Conservation (phyloP, 2,329 filamentous ascomycete species). For the Paecilomyces fulvus region DNA sequence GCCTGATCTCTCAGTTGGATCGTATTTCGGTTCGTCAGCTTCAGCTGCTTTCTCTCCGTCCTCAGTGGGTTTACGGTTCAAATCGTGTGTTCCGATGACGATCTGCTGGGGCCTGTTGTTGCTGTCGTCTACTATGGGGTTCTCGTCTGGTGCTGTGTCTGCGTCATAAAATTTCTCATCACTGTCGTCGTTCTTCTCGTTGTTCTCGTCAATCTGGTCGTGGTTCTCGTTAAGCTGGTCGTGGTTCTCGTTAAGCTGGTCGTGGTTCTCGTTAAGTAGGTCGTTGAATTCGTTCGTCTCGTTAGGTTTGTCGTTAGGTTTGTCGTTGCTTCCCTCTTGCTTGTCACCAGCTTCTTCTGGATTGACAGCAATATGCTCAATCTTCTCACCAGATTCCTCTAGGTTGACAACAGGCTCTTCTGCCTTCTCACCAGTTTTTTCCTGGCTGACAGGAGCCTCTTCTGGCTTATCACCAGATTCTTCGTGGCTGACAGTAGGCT, state of each 20-base stretch:
- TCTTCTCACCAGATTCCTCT: background rate
- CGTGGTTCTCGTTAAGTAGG: background rate
- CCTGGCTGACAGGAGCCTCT: conserved; percentile 1
- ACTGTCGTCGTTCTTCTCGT: background rate
- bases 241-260: background rate
- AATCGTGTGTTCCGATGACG: conserved; percentile 3
- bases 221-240: background rate
- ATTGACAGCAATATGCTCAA: background rate
- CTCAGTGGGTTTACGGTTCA: conserved; percentile 4
- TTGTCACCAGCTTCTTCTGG: background rate
- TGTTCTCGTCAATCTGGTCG: background rate
- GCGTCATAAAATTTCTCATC: background rate
- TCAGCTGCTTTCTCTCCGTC: background rate
- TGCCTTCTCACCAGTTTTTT: background rate
- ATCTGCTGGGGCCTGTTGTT: conserved; percentile 1
- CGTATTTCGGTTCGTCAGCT: conserved; percentile 1
- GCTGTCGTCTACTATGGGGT: conserved; percentile 1
- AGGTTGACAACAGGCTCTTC: background rate
- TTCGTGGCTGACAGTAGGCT: background rate
- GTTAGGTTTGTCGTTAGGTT: background rate
- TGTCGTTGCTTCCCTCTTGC: background rate
- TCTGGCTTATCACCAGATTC: background rate
- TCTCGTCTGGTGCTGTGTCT: background rate
- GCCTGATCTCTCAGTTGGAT: background rate
- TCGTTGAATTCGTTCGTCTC: background rate